phyloP scores from a whole-genome alignment of 2,329 filamentous ascomycete genomes.

The Penicillium sp. region DNA sequence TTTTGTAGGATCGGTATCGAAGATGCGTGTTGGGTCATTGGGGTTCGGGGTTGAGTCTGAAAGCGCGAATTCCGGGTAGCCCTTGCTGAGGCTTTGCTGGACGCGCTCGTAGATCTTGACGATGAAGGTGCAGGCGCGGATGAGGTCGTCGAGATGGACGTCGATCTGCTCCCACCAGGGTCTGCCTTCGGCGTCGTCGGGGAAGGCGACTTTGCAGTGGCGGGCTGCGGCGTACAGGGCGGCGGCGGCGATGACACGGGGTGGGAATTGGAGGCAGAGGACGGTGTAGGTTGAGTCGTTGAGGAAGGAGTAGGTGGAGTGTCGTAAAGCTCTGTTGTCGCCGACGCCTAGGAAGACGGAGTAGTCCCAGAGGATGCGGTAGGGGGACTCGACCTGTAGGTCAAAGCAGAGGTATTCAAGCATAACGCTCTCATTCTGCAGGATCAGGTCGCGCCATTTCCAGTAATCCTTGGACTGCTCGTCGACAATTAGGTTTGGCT shows the following conservation, averaged over 20 bases:
- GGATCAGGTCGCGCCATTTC: slow-evolving; percentile 92
- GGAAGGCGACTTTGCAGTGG: slow-evolving; percentile 69
- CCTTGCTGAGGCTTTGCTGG: slow-evolving; percentile 45
- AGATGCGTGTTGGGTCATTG: slow-evolving; percentile 28
- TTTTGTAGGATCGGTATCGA: slow-evolving; percentile 31
- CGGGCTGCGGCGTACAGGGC: slow-evolving; percentile 84
- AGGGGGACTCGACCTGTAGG: slow-evolving; percentile 83
- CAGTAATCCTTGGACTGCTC: slow-evolving; percentile 98
- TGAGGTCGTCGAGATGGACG: slow-evolving; percentile 69
- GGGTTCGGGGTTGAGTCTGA: slow-evolving; percentile 16
- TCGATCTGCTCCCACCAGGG: slow-evolving; percentile 85
- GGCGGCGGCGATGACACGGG: slow-evolving; percentile 77
- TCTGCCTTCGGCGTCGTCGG: slow-evolving; percentile 69
- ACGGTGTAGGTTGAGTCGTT: slow-evolving; percentile 86
- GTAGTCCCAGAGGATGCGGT: slow-evolving; percentile 78
- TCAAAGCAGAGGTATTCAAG: slow-evolving; percentile 93
- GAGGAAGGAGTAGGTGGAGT: slow-evolving; percentile 89
- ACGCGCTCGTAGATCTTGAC: slow-evolving; percentile 54
- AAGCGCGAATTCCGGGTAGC: slow-evolving; percentile 38
- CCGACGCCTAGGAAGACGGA: slow-evolving; percentile 71
- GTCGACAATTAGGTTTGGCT: slow-evolving; percentile 83
- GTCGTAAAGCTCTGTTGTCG: slow-evolving; percentile 77
- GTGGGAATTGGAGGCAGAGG: slow-evolving; percentile 76
- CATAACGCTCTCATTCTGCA: slow-evolving; percentile 89
- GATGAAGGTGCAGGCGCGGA: slow-evolving; percentile 73